A percentile compares a stretch with the other conserved stretches of the same genome.
These are phyloP conservation scores for Diaporthe vexans DNA, from an alignment of 2,329 filamentous ascomycete species.

Conservation along the genomic window DNA sequence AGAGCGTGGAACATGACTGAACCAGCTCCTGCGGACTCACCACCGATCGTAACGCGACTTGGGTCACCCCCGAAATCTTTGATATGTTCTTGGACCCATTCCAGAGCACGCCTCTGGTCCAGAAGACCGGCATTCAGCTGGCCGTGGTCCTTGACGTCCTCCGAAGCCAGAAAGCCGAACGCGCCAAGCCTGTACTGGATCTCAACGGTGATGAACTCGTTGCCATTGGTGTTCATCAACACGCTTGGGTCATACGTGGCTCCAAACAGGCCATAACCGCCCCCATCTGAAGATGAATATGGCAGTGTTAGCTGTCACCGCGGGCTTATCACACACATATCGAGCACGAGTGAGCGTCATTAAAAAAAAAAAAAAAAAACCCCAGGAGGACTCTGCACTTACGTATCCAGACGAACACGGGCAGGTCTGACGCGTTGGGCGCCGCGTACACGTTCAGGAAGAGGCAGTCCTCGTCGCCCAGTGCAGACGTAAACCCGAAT, in stretches of 20 bases:
- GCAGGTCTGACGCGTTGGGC: constrained; percentile 57
- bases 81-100: constrained; percentile 67
- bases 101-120: constrained; percentile 53
- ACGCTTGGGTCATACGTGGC: constrained; percentile 28
- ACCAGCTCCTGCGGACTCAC: constrained; percentile 50
- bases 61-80: constrained; percentile 51
- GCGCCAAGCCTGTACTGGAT: constrained; percentile 65
- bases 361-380: too few relatives aligned
- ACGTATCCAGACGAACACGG: constrained; percentile 60
- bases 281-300: constrained; percentile 42
- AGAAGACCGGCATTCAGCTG: constrained; percentile 55
- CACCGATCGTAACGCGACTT: constrained; percentile 49
- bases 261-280: constrained; percentile 25
- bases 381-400: constrained; percentile 43
- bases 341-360: background rate
- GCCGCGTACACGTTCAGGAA: constrained; percentile 64
- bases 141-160: constrained; percentile 45
- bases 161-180: constrained; percentile 59
- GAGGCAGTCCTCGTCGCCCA: constrained; percentile 60
- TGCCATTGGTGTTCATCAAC: constrained; percentile 44
- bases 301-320: background rate
- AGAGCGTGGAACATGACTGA: constrained; percentile 45
- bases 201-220: constrained; percentile 59
- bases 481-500: constrained; percentile 48
- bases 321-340: too few relatives aligned